Evolutionary conservation across 108 stramenopile species (phyloP).

Genomic region (Skeletonema costatum): DNA sequence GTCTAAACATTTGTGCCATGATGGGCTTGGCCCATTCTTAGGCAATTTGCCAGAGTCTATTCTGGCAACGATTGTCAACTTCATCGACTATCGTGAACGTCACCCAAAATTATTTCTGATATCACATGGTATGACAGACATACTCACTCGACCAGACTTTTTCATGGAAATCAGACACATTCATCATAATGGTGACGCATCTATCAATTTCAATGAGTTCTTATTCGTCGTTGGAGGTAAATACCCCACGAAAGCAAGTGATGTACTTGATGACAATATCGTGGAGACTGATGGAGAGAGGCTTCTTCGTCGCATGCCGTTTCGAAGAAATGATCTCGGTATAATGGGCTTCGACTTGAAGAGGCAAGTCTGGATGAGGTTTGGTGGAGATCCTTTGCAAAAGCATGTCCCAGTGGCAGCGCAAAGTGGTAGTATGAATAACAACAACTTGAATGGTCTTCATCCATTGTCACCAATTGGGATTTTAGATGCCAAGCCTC

Average conservation of each 20-base stretch:
- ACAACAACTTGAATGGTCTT: background rate
- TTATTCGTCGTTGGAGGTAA: conserved; percentile 31
- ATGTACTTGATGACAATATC: background rate
- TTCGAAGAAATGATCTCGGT: conserved; percentile 22
- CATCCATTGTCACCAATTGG: conserved; percentile 25
- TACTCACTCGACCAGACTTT: conserved; percentile 25
- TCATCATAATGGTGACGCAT: background rate
- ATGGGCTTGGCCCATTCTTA: conserved; percentile 17
- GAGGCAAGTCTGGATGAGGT: conserved; percentile 16
- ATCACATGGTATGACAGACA: conserved; percentile 14
- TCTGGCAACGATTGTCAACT: conserved; percentile 15
- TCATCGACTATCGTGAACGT: conserved; percentile 21
- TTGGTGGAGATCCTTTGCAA: conserved; percentile 33
- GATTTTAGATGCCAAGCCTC: conserved; percentile 15
- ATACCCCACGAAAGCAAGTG: conserved; percentile 16
- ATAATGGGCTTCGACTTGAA: conserved; percentile 27
- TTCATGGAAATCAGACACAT: conserved; percentile 19
- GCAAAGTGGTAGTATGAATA: background rate
- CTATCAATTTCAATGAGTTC: conserved; percentile 18
- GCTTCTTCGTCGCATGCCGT: conserved; percentile 21
- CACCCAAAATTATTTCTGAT: conserved; percentile 21
- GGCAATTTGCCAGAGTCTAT: conserved; percentile 22
- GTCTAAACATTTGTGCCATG: background rate
- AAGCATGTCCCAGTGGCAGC: background rate
- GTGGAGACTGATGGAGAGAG: conserved; percentile 1